Base-by-base conservation (phyloP, 768 basidiomycete genomes). In the Termitomyces sp. region DNA sequence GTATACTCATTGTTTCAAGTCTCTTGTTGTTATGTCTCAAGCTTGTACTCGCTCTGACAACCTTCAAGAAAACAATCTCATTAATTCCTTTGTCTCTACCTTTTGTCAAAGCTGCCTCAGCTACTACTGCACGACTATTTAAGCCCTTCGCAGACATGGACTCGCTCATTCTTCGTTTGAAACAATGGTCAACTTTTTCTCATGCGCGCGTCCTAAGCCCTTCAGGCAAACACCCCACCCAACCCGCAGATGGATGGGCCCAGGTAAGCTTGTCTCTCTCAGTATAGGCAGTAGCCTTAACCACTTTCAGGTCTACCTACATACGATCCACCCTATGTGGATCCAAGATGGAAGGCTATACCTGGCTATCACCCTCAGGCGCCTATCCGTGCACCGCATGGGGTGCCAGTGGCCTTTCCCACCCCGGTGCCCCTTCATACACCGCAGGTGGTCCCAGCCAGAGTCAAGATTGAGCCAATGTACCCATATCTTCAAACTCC, bases 161-260 rank as follows among this genome's bases (percentile, higher is more conserved):
- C 16, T 33, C 5, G 9, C 20, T 15, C 20, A 25, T 6, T 36
- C 7, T 23, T 15, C 20, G n/a, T 6, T 36, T 7, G 23, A 38
- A 23, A 40, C 25, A 16, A 55, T 55, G 54, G 0, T n/a, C 15
- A 48, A 48, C 35, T 54, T n/a, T n/a, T n/a, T n/a, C 18, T 39
- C 53, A 13, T 49, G 48, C 29, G 42, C 35, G 18, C 33, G 35
- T 36, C 42, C 40, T 18, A 22, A 39, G n/a, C 23, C 39, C 41
- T 55, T 50, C 10, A 50, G 54, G 42, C 48, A 56, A 51, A n/a
- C 27, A n/a, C 36, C 54, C n/a, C 3, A 39, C 29, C 42, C 48
- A 1, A 36, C 51, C 31, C 54, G 36, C n/a, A 44, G 49, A 38
- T 50, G 49, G 48, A 38, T 15, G n/a, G 53, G 39, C 32, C 11